Conservation (phyloP, 768 basidiomycete species). For the Russula earlei region DNA sequence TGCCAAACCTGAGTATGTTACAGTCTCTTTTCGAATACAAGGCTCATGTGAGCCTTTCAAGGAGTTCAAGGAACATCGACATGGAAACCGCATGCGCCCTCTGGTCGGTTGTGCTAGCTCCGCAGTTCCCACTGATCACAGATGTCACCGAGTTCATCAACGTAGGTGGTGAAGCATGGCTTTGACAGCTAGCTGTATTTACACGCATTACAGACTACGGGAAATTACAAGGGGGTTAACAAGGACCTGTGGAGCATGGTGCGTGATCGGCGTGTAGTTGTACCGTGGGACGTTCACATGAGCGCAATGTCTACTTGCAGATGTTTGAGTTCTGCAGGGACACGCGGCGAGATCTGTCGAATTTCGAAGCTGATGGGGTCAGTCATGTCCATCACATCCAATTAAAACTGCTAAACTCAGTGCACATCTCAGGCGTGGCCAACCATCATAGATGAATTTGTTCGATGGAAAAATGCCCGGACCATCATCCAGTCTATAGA, state of each 20-base stretch:
- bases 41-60: slow-evolving; percentile 23
- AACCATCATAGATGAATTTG: slow-evolving; percentile 72
- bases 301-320: slow-evolving; percentile 29
- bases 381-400: slow-evolving; percentile 24
- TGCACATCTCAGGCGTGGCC: slow-evolving; percentile 59
- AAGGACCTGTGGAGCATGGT: slow-evolving; percentile 87
- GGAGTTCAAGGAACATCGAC: slow-evolving; percentile 67
- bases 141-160: slow-evolving; percentile 58
- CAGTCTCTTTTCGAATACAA: neutral
- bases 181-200: neutral
- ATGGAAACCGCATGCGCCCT: slow-evolving; percentile 74
- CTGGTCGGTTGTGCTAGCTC: slow-evolving; percentile 66
- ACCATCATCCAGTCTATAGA: neutral
- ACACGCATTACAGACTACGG: slow-evolving; percentile 31
- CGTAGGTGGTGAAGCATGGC: slow-evolving; percentile 31
- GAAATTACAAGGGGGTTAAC: slow-evolving; percentile 66
- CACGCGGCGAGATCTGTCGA: slow-evolving; percentile 46
- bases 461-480: slow-evolving; percentile 45
- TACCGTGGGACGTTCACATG: neutral
- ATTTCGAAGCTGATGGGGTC: slow-evolving; percentile 73
- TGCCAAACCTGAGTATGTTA: slow-evolving; percentile 60
- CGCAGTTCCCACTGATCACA: slow-evolving; percentile 55
- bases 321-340: slow-evolving; percentile 69
- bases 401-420: neutral
- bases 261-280: slow-evolving; percentile 18